Conservation (phyloP, 2,329 filamentous ascomycete species). For the Xylariaceae sp. region DNA sequence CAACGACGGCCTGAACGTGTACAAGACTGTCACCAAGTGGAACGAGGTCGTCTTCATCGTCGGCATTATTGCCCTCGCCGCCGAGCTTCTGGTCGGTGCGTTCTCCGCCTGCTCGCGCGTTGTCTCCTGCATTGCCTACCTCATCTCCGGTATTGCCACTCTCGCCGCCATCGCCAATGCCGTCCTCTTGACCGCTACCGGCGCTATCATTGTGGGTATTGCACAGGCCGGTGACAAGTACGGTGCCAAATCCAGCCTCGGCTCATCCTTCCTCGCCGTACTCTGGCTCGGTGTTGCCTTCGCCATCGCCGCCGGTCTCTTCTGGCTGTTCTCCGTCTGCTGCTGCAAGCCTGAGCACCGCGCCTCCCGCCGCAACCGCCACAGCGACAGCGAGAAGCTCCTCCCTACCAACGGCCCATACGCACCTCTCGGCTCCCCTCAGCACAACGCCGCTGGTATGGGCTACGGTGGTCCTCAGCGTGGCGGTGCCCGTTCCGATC, state of each 20-base stretch:
- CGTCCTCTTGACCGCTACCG: constrained; percentile 71
- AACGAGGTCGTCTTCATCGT: constrained; percentile 79
- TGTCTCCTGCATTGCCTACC: constrained; percentile 77
- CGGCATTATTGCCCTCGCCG: constrained; percentile 65
- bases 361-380: constrained; percentile 26
- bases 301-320: constrained; percentile 70
- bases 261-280: constrained; percentile 65
- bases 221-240: constrained; percentile 69
- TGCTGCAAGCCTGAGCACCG: constrained; percentile 71
- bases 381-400: constrained; percentile 50
- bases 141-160: constrained; percentile 65
- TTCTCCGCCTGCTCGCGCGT: constrained; percentile 80
- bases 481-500: constrained; percentile 44
- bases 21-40: constrained; percentile 73
- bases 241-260: constrained; percentile 65
- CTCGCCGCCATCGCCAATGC: constrained; percentile 60
- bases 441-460: constrained; percentile 32
- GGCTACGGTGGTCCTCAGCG: constrained; percentile 40
- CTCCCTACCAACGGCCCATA: constrained; percentile 38
- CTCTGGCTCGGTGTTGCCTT: constrained; percentile 82
- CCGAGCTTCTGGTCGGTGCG: constrained; percentile 75
- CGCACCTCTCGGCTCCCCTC: constrained; percentile 43
- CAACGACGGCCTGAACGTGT: constrained; percentile 65
- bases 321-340: constrained; percentile 91
- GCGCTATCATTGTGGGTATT: constrained; percentile 65